These are phyloP conservation scores for Chlorencoelia australis DNA, from an alignment of 2,329 filamentous ascomycete genomes.

Conservation along the genomic window DNA sequence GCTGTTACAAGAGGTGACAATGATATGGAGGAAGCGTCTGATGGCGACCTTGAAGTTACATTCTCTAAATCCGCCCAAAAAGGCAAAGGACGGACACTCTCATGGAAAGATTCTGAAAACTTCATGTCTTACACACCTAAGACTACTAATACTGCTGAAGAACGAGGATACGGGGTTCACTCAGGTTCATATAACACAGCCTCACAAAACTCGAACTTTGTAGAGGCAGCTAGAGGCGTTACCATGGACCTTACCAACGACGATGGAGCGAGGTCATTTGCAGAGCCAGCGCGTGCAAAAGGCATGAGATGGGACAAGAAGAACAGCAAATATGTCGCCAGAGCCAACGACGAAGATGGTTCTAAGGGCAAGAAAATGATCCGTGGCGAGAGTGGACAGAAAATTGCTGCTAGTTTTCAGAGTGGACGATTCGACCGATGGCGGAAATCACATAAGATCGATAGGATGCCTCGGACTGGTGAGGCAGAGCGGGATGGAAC, in stretches of 20 bases:
- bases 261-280: slow-evolving; percentile 71
- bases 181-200: slow-evolving; percentile 52
- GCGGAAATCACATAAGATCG: slow-evolving; percentile 77
- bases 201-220: slow-evolving; percentile 57
- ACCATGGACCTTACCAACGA: slow-evolving; percentile 93
- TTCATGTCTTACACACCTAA: slow-evolving; percentile 96
- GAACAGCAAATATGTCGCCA: slow-evolving; percentile 84
- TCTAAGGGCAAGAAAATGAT: slow-evolving; percentile 65
- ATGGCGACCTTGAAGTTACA: slow-evolving; percentile 57
- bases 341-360: slow-evolving; percentile 90
- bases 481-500: slow-evolving; percentile 54
- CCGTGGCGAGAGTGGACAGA: slow-evolving; percentile 82
- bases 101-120: slow-evolving; percentile 75
- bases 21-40: slow-evolving; percentile 49
- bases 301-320: slow-evolving; percentile 96
- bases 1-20: slow-evolving; percentile 26
- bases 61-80: slow-evolving; percentile 49
- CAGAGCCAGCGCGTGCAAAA: slow-evolving; percentile 59
- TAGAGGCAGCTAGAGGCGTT: slow-evolving; percentile 74
- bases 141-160: slow-evolving; percentile 70
- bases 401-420: slow-evolving; percentile 89
- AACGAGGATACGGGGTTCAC: slow-evolving; percentile 88
- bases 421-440: slow-evolving; percentile 89
- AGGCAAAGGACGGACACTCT: slow-evolving; percentile 45
- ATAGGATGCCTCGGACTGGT: slow-evolving; percentile 69